Conservation (phyloP, 163 green algal genomes). For the Scenedesmus sp. region DNA sequence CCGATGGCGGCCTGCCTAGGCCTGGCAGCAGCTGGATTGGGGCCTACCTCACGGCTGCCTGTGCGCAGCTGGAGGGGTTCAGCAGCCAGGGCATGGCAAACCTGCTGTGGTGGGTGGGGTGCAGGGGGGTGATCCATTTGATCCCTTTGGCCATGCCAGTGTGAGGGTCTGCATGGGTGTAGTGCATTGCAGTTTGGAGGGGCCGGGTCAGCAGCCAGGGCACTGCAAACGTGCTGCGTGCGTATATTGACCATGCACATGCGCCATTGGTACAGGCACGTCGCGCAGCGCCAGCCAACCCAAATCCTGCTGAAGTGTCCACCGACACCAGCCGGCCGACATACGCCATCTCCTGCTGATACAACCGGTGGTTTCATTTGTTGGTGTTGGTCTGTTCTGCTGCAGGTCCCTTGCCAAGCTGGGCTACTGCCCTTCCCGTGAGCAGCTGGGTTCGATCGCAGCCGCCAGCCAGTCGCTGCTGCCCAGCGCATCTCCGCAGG, state of each 20-base stretch:
- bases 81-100: conserved; percentile 49
- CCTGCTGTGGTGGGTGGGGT: conserved; percentile 39
- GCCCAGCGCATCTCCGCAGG: background rate
- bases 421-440: conserved; percentile 23
- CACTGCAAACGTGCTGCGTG: conserved; percentile 21
- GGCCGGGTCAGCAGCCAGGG: conserved; percentile 24
- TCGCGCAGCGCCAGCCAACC: background rate
- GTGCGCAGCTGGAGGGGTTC: conserved; percentile 16
- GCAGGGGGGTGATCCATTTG: no score
- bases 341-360: no score
- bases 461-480: conserved; percentile 17
- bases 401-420: conserved; percentile 46
- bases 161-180: background rate
- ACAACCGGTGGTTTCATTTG: no score
- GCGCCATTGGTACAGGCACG: background rate
- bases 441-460: background rate
- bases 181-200: background rate
- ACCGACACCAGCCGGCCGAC: no score
- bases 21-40: conserved; percentile 12
- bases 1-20: conserved; percentile 13
- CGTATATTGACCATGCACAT: background rate
- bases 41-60: conserved; percentile 10
- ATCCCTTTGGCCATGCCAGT: background rate
- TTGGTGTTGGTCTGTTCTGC: background rate
- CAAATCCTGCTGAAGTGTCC: no score